A percentile compares a stretch with the other conserved stretches of the same genome.
phyloP scores from a whole-genome alignment of 2,329 filamentous ascomycete species.

The Dactylellina haptotyla region DNA sequence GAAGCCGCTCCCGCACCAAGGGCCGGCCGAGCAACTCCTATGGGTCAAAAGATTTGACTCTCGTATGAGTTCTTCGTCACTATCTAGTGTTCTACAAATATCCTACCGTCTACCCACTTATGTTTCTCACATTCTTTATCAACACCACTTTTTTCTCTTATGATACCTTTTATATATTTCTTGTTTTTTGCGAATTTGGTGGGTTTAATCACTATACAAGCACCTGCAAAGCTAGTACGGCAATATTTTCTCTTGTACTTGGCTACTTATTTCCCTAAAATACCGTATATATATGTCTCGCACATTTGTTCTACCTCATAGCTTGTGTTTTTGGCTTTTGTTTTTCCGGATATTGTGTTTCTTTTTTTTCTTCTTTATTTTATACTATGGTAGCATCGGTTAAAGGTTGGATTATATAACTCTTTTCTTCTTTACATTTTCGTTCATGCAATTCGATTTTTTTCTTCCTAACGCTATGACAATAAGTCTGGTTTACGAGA shows the following conservation, averaged over 20 bases:
- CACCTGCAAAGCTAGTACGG: background rate
- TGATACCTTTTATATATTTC: background rate
- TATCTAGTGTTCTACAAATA: constrained; percentile 3
- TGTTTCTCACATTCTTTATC: constrained; percentile 1
- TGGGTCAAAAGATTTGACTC: constrained; percentile 52
- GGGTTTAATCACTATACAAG: constrained; percentile 1
- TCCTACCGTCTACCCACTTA: background rate
- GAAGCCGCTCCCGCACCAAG: constrained; percentile 49
- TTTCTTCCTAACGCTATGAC: background rate
- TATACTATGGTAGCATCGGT: constrained; percentile 22
- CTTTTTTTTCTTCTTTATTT: background rate
- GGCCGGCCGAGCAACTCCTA: constrained; percentile 47
- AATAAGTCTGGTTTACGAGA: constrained; percentile 25
- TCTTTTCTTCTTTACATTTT: background rate
- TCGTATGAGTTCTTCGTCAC: constrained; percentile 32
- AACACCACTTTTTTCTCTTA: background rate
- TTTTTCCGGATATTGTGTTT: background rate
- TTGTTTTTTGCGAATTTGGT: constrained; percentile 4
- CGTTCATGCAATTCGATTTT: background rate
- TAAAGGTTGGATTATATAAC: constrained; percentile 24
- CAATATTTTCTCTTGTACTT: background rate
- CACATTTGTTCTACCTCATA: background rate
- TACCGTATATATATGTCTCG: constrained; percentile 13
- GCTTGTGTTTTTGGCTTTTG: background rate
- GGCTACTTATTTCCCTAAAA: constrained; percentile 9